phyloP scores from a whole-genome alignment of 495 filamentous ascomycete genomes.

The Podospora pseudocomata region DNA sequence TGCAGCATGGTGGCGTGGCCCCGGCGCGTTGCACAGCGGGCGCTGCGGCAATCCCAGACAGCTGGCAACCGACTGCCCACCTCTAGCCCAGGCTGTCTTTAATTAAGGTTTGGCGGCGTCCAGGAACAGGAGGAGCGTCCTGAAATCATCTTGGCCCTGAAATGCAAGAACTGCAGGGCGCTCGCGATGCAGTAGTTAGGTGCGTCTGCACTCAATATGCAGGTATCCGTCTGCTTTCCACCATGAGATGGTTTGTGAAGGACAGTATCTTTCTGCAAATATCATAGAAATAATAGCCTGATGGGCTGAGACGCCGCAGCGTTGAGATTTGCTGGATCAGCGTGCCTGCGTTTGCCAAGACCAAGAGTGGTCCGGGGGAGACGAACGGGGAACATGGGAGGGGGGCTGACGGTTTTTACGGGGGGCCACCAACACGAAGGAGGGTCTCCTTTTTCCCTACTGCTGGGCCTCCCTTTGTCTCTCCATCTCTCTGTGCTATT shows the following conservation, averaged over 20 bases:
- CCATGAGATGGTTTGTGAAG: not conserved
- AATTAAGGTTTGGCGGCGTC: not conserved
- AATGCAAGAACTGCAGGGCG: constrained; percentile 10
- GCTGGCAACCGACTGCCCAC: constrained; percentile 11
- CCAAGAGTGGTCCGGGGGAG: constrained; percentile 7
- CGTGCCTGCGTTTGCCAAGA: constrained; percentile 5
- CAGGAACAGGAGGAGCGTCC: constrained; percentile 5
- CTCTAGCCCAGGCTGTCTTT: not conserved
- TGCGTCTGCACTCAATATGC: not conserved
- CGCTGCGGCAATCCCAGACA: constrained; percentile 3
- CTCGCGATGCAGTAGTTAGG: not conserved
- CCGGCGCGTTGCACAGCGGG: not conserved
- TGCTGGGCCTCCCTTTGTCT: constrained; percentile 12
- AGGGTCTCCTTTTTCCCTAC: constrained; percentile 6
- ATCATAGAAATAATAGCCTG: not conserved
- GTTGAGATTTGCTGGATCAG: constrained; percentile 10
- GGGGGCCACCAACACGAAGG: constrained; percentile 14
- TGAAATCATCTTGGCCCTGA: constrained; percentile 4
- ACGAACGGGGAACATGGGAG: constrained; percentile 3
- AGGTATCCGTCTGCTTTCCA: not conserved
- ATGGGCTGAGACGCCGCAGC: constrained; percentile 22
- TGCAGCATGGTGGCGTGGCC: not conserved
- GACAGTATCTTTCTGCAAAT: not conserved
- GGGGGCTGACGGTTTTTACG: not conserved
- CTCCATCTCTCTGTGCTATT: not conserved